These are phyloP conservation scores for Erysimum pusillum DNA, from an alignment of 441 rosid species.

Conservation along the genomic window DNA sequence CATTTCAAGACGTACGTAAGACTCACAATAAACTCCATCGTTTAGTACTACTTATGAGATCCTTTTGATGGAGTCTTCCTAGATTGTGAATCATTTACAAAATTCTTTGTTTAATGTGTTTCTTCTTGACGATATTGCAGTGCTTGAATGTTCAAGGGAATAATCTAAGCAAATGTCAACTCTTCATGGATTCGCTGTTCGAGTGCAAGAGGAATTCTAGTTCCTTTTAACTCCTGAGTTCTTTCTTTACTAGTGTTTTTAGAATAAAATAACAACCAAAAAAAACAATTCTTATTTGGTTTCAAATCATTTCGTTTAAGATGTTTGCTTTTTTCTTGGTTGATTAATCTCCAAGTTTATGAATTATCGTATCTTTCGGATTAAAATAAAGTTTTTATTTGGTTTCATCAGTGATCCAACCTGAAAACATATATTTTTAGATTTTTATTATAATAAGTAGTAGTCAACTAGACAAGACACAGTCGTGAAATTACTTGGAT, in stretches of 20 bases:
- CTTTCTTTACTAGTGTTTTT: slow-evolving; percentile 5
- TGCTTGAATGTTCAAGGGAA: slow-evolving; percentile 34
- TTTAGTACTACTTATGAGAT: background rate
- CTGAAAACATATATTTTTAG: no score
- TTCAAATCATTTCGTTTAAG: slow-evolving; percentile 1
- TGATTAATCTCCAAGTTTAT: background rate
- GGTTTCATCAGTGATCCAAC: background rate
- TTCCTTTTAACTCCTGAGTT: slow-evolving; percentile 24
- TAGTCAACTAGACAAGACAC: no score
- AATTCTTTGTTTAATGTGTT: background rate
- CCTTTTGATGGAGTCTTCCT: background rate
- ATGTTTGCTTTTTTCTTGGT: slow-evolving; percentile 12
- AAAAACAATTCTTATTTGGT: background rate
- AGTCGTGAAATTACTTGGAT: background rate
- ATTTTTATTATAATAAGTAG: no score
- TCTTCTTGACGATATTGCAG: slow-evolving; percentile 15
- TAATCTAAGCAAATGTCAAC: slow-evolving; percentile 29
- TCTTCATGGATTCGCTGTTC: slow-evolving; percentile 38
- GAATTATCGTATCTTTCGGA: slow-evolving; percentile 13
- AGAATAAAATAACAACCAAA: slow-evolving; percentile 4
- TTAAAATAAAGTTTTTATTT: slow-evolving; percentile 12
- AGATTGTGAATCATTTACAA: slow-evolving; percentile 13
- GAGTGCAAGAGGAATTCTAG: slow-evolving; percentile 25
- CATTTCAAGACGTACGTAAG: slow-evolving; percentile 39
- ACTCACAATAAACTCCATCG: background rate